Evolutionary conservation across 2,329 filamentous ascomycete species (phyloP).

Genomic region (Colletotrichum tabaci): DNA sequence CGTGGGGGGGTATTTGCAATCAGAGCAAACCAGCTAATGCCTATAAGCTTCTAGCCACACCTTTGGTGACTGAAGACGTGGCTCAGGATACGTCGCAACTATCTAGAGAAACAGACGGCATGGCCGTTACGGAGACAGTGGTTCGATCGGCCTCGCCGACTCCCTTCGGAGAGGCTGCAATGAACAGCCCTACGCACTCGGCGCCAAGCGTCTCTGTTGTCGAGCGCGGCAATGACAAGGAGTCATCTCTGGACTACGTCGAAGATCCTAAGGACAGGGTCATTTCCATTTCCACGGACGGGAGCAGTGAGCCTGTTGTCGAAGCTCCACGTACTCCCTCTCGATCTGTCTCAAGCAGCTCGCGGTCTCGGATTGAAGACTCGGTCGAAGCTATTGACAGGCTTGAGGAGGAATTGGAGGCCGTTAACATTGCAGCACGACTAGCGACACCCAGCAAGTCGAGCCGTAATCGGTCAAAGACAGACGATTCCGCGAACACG

Average conservation of each 20-base stretch:
- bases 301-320: background rate
- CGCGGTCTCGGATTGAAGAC: conserved; percentile 71
- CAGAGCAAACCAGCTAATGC: conserved; percentile 52
- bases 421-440: conserved; percentile 59
- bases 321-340: conserved; percentile 26
- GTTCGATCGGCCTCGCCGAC: conserved; percentile 15
- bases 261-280: conserved; percentile 22
- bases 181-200: conserved; percentile 17
- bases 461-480: background rate
- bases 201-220: background rate
- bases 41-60: conserved; percentile 65
- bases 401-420: conserved; percentile 74
- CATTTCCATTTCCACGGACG: conserved; percentile 33
- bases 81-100: background rate
- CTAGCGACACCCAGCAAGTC: conserved; percentile 50
- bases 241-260: conserved; percentile 4
- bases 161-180: background rate
- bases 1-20: conserved; percentile 44
- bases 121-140: conserved; percentile 35
- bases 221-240: conserved; percentile 1
- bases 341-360: conserved; percentile 43
- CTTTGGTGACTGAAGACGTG: conserved; percentile 48
- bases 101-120: conserved; percentile 9
- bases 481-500: background rate
- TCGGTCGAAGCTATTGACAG: conserved; percentile 74